Base-by-base conservation (phyloP, 23 red algal genomes). In the Gracilaria domingensis region DNA sequence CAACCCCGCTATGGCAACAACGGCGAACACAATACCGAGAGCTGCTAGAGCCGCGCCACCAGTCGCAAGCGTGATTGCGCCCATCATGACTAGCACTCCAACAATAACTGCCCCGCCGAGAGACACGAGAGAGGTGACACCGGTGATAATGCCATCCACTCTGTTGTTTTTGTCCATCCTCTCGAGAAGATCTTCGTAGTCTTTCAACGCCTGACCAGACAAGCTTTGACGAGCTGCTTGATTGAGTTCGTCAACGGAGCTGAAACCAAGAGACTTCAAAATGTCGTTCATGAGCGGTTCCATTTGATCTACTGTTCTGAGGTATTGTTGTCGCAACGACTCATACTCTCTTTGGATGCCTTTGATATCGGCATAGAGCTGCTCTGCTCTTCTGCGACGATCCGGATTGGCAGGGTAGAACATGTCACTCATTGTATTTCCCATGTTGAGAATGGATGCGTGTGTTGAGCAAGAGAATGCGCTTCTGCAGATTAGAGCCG, bases 401-500 rank as follows among this genome's bases (percentile, higher is more conserved):
- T 35, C 20, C 1, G 62, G 62, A 32, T 67, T 67, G 24, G 32
- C 62, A 28, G 62, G 62, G 24, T 67, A 67, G 14, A 67, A 67
- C 62, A 67, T 67, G 62, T 67, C 62, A 67, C 62, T 67, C 62
- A 67, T 67, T 67, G 62, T 67, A 25, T 67, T 67, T 67, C 62
- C 62, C 62, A 67, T 67, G 9, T 1, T 67, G 62, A 11, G 11
- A 67, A 67, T 67, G 20, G 62, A 30, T 29, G 28, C 20, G 12
- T 6, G 2, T 18, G 14, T 12, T 6, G 33, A 55, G 51, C 51
- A 55, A 16, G 51, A 45, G 42, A 64, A 26, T 16, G 58, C 14
- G 4, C 14, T 64, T 64, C 58, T 4, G 58, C 6, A 26, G 21
- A 64, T 26, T 45, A 45, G 42, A 45, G 42, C 42, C n/a, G n/a